Evolutionary conservation across 768 basidiomycete genomes (phyloP).

Genomic region (Termitomyces bulborhizus): DNA sequence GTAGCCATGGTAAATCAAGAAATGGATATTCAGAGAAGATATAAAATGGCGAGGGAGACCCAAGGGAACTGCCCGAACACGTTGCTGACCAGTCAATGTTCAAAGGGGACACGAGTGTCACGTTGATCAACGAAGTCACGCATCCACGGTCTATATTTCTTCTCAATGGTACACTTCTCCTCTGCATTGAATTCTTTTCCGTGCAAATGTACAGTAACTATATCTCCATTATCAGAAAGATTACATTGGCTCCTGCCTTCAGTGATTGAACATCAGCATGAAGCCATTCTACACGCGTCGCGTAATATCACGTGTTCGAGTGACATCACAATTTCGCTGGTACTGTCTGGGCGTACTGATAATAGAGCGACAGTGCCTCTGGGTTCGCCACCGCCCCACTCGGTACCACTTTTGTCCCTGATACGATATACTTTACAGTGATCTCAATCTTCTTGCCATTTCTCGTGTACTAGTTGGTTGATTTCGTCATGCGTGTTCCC

Average conservation of each 20-base stretch:
- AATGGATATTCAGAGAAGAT: not conserved
- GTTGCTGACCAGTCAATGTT: not conserved
- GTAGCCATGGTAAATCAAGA: conserved; percentile 35
- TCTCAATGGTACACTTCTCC: not conserved
- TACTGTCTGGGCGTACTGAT: conserved; percentile 15
- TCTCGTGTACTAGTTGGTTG: conserved; percentile 49
- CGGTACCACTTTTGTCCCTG: conserved; percentile 50
- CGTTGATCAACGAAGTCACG: conserved; percentile 13
- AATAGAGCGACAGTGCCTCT: conserved; percentile 53
- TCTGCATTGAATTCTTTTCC: not conserved
- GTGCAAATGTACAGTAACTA: not conserved
- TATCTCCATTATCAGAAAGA: not conserved
- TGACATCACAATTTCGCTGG: conserved; percentile 5
- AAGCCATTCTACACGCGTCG: not conserved
- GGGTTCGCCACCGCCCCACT: conserved; percentile 75
- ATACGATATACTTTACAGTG: conserved; percentile 67
- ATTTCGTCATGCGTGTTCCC: not conserved
- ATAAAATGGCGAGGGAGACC: not conserved
- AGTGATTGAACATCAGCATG: not conserved
- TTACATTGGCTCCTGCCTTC: not conserved
- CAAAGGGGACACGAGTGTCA: conserved; percentile 4
- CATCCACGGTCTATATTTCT: not conserved
- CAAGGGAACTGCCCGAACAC: not conserved
- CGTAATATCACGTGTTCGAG: conserved; percentile 2
- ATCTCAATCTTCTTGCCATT: conserved; percentile 77